Conservation (phyloP, 1,284 basidiomycete species). For the Heterobasidion irregulare region DNA sequence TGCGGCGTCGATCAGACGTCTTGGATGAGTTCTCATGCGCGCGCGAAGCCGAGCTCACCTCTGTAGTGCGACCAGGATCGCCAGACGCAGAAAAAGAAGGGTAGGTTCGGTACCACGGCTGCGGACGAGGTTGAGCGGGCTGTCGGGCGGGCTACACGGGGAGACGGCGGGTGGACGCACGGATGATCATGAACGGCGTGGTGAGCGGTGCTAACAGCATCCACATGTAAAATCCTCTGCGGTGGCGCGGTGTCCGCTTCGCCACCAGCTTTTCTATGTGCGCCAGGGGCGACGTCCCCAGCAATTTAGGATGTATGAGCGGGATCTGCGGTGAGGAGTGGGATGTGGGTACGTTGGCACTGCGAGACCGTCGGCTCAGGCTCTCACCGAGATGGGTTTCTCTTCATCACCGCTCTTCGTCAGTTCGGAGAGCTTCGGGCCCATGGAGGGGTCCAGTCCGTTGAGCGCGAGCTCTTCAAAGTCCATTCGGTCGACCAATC, state of each 20-base stretch:
- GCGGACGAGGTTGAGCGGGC: background rate
- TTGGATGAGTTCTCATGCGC: background rate
- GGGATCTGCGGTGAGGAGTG: conserved; percentile 41
- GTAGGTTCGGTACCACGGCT: conserved; percentile 77
- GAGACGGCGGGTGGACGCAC: conserved; percentile 32
- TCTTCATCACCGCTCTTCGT: conserved; percentile 11
- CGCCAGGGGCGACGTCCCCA: conserved; percentile 38
- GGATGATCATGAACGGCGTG: conserved; percentile 64
- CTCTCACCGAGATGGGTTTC: conserved; percentile 12
- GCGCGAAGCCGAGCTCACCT: conserved; percentile 35
- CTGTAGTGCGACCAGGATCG: conserved; percentile 76
- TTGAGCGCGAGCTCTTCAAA: conserved; percentile 72
- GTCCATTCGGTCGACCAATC: conserved; percentile 58
- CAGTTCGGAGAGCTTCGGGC: conserved; percentile 29
- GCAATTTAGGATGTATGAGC: conserved; percentile 56
- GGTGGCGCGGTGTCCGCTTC: conserved; percentile 53
- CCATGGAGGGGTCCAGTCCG: conserved; percentile 58
- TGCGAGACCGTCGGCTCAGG: background rate
- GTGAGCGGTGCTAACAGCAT: conserved; percentile 58
- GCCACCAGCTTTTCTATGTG: conserved; percentile 45
- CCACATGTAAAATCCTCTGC: conserved; percentile 58
- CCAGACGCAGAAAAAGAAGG: conserved; percentile 81
- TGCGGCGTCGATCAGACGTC: conserved; percentile 17
- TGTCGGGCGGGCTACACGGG: background rate
- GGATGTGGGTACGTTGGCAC: background rate